Evolutionary conservation across 2,329 filamentous ascomycete species (phyloP).

Genomic region (Davidsoniella neocaledoniae): DNA sequence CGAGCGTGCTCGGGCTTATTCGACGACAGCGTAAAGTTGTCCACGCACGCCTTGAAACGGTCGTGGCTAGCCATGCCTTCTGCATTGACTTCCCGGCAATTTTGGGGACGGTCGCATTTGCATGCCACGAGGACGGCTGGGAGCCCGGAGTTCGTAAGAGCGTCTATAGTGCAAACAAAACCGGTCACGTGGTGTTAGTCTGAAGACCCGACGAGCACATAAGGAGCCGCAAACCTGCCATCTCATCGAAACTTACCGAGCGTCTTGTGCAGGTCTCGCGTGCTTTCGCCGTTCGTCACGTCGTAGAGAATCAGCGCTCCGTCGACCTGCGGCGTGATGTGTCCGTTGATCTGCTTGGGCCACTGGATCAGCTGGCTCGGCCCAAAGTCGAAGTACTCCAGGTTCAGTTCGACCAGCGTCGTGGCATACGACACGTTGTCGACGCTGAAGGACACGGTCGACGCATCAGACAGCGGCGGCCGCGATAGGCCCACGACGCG

Average conservation of each 20-base stretch:
- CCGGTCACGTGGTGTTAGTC: not conserved
- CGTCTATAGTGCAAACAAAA: constrained; percentile 32
- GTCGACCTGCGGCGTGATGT: constrained; percentile 59
- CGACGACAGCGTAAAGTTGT: constrained; percentile 56
- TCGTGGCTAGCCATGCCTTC: constrained; percentile 43
- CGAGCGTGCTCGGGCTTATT: constrained; percentile 56
- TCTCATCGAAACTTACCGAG: constrained; percentile 49
- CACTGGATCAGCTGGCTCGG: constrained; percentile 41
- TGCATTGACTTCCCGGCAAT: constrained; percentile 54
- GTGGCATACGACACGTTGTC: constrained; percentile 42
- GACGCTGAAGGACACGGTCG: constrained; percentile 39
- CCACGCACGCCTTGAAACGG: constrained; percentile 51
- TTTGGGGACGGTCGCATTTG: constrained; percentile 69
- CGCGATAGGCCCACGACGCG: constrained; percentile 38
- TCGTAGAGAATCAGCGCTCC: constrained; percentile 79
- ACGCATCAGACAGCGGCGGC: constrained; percentile 35
- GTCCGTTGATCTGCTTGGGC: constrained; percentile 52
- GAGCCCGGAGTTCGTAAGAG: constrained; percentile 52
- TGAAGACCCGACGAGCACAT: constrained; percentile 4
- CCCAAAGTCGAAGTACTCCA: constrained; percentile 46
- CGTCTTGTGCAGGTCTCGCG: constrained; percentile 56
- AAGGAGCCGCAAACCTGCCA: not conserved
- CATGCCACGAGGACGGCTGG: constrained; percentile 72
- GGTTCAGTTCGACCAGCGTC: constrained; percentile 47
- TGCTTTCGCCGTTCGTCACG: constrained; percentile 60